Conservation (phyloP, 2,329 filamentous ascomycete genomes). For the Graphilbum ipis-grandicollis region DNA sequence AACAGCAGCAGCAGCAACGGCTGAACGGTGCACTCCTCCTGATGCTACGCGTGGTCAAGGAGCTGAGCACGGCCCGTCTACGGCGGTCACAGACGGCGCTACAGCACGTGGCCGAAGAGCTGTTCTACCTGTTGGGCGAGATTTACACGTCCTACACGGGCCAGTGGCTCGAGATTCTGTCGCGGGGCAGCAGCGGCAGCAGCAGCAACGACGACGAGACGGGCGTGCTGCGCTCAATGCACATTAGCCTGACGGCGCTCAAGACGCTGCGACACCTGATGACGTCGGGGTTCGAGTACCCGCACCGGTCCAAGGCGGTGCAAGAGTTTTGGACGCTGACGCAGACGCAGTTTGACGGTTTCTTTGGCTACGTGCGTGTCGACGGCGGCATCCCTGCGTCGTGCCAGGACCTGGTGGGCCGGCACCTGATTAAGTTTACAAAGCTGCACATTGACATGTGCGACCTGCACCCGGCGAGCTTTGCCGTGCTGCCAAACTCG, state of each 20-base stretch:
- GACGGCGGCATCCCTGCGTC: slow-evolving; percentile 28
- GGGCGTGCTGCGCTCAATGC: slow-evolving; percentile 47
- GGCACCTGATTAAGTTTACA: slow-evolving; percentile 75
- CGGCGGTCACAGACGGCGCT: slow-evolving; percentile 58
- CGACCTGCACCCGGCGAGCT: slow-evolving; percentile 61
- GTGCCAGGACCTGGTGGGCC: slow-evolving; percentile 51
- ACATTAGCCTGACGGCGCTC: slow-evolving; percentile 61
- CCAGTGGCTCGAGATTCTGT: slow-evolving; percentile 47
- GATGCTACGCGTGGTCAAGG: slow-evolving; percentile 76
- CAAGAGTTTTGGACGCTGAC: slow-evolving; percentile 67
- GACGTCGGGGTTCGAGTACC: slow-evolving; percentile 67
- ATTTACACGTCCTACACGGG: slow-evolving; percentile 63
- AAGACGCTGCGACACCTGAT: slow-evolving; percentile 68
- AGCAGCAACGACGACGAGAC: slow-evolving; percentile 33
- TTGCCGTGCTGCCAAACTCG: slow-evolving; percentile 65
- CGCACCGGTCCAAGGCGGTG: slow-evolving; percentile 61
- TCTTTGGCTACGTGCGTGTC: slow-evolving; percentile 44
- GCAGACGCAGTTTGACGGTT: slow-evolving; percentile 59
- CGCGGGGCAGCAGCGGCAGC: slow-evolving; percentile 21
- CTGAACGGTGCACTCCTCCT: slow-evolving; percentile 59
- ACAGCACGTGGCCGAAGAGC: slow-evolving; percentile 63
- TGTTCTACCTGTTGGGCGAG: slow-evolving; percentile 61
- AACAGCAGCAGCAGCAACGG: too few species aligned
- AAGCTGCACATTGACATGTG: slow-evolving; percentile 87
- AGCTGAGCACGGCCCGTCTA: slow-evolving; percentile 66